Base-by-base conservation (phyloP, 257 asterid genomes). In the Hygrophila difformis region DNA sequence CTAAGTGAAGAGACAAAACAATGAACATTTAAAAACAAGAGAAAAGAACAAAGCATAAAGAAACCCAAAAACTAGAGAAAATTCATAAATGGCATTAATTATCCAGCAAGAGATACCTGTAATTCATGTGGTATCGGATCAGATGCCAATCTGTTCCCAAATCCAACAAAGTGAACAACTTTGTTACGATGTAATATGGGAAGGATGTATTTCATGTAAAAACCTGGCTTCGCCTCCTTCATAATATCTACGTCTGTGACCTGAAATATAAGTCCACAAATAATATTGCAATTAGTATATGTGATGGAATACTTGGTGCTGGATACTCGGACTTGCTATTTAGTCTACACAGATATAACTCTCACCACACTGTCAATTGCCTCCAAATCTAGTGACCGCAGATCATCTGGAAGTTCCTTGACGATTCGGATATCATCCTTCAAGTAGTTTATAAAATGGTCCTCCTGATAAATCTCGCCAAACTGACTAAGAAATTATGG, bases 141-240 rank as follows among this genome's bases (percentile, higher is more conserved):
- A 31, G 99, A 91, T 60, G 99, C 99, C 79, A 91, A 75, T 46
- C 99, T 78, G 73, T 91, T 91, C 71, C 99, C 99, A 58, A 91
- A 91, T 77, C 99, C 99, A 59, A 91, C 78, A 58, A 91, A 76
- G 76, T 91, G 99, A 57, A 91, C 87, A 19, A 86, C 94, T 71
- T 76, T 61, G 57, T 86, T 86, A 6, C 56, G 83, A 64, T 68
- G 94, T 65, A 91, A 75, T 64, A 91, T 75, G 49, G 96, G 96
- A 64, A 82, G 96, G 56, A 91, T 86, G 62, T 80, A 46, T 57
- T 91, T 91, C 76, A 68, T 46, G 75, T 66, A 86, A 62, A 86
- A 91, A 55, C 96, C 74, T 44, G 96, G 99, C 68, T 86, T 80
- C 31, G 99, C 99, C 77, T 91, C 99, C 71, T 91, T 91, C 59